These are phyloP conservation scores for Trichoderma semiorbis DNA, from an alignment of 2,329 filamentous ascomycete genomes.

Conservation along the genomic window DNA sequence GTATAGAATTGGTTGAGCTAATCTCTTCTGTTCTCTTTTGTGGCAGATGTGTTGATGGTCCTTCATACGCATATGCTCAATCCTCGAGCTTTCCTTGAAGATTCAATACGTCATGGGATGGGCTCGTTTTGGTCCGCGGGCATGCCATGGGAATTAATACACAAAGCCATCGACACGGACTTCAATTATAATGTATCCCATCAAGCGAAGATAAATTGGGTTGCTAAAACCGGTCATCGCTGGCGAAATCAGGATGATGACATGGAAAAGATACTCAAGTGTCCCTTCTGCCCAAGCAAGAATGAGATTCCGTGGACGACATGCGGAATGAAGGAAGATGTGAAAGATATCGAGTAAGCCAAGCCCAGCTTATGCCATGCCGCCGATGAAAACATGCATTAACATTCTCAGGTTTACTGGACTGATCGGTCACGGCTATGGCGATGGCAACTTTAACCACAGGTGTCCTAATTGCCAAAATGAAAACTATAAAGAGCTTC, in stretches of 20 bases:
- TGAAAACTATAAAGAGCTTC: slow-evolving; percentile 52
- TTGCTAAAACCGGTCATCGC: slow-evolving; percentile 41
- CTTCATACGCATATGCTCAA: slow-evolving; percentile 80
- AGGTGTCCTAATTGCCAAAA: slow-evolving; percentile 50
- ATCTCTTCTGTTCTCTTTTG: not conserved
- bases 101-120: slow-evolving; percentile 59
- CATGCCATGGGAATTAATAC: slow-evolving; percentile 63
- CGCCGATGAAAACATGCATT: not conserved
- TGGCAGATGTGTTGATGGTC: slow-evolving; percentile 68
- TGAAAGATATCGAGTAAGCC: not conserved
- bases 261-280: slow-evolving; percentile 46
- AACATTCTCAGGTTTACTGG: not conserved
- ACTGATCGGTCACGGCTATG: slow-evolving; percentile 52
- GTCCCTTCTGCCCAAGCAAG: slow-evolving; percentile 48
- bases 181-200: slow-evolving; percentile 54
- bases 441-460: slow-evolving; percentile 51
- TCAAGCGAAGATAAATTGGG: slow-evolving; percentile 46
- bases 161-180: slow-evolving; percentile 54
- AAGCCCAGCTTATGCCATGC: not conserved
- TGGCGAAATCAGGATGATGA: slow-evolving; percentile 61
- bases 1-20: not conserved
- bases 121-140: slow-evolving; percentile 57
- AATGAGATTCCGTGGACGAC: slow-evolving; percentile 60
- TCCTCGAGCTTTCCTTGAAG: slow-evolving; percentile 69
- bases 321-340: slow-evolving; percentile 34